Evolutionary conservation across 2,329 filamentous ascomycete genomes (phyloP), one percentile per base, ranked within the genome.

Genomic region (Trichoderma breve): DNA sequence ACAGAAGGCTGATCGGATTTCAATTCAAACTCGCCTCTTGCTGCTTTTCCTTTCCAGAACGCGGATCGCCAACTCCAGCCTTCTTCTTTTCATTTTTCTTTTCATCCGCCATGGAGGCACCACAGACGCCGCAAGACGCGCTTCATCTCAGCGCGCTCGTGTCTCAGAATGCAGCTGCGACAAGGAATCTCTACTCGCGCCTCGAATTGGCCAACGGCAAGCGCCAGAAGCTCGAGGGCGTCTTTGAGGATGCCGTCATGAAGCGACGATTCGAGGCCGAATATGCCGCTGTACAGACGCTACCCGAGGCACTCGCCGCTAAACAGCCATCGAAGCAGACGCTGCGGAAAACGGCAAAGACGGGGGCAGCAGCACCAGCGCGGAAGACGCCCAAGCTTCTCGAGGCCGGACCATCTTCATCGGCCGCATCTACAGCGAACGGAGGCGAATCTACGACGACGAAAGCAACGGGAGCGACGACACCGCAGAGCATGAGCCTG

Each of bases 241-340:
- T 76, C 72, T 76, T 76, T 73, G 77, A 80, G 70, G 81, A 82
- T 61, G 75, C 79, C 64, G 74, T 78, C 69, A 74, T 81, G 74
- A 81, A 82, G 76, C 78, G 77, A 69, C 88, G 91, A 62, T 89
- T 93, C 78, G 86, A 86, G 68, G 86, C 85, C 78, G 94, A 98
- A 83, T 98, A 97, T 81, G 88, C 90, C 76, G 85, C 91, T 78
- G 91, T 96, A 26, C 89, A 90, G 79, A 91, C 92, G 74, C 86
- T 98, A 3, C 95, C 95, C 6, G 89, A 91, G 26, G 89, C 89
- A 1, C 86, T 98, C 24, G 93, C 93, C 43, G 91, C 93, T 26
- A 96, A 95, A 80, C 92, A 95, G 81, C 91, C 92, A 15, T 88
- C 77, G 9, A 80, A 78, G 47, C 76, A 81, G 64, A 74, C 76